Base-by-base conservation (phyloP, 192 early-diverging fungal genomes). In the Coemansia sp. region DNA sequence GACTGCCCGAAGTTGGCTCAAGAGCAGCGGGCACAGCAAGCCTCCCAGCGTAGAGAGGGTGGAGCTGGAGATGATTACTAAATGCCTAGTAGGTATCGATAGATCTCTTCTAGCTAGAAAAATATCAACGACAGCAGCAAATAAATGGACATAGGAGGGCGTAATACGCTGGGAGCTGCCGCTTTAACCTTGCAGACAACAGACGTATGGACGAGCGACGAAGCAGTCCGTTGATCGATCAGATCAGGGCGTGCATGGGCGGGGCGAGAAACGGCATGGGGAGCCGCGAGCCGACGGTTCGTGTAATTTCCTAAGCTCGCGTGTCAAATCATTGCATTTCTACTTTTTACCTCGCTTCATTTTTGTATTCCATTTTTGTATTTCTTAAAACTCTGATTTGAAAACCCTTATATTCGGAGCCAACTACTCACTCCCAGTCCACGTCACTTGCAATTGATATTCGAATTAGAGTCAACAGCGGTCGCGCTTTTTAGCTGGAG, bases 1-100 rank as follows among this genome's bases (percentile, higher is more conserved):
- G 88, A 93, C 62, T 98, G 95, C 78, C 92, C 92, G 13, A 93
- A 93, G 71, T 70, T 93, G 54, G 89, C 89, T 16, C 88, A 90
- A 54, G 87, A 92, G 65, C 88, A 88, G 45, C 89, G 79, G 16
- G 71, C 72, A 10, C 66, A 64, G 53, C 78, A 80, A 24, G 78
- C 78, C 5, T 59, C 78, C 7, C 78, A 80, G 45, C 59, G 73
- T 9, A 51, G 78, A 16, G 72, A 74, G 41, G 73, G 46, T 17
- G 63, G 63, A 10, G 73, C 69, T 7, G 77, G 77, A 14, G 63
- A 80, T 50, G 66, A 74, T n/a, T 72, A 69, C 41, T 78, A 27
- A 27, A 27, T 27, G 24, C 24, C 24, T 27, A 27, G 24, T 27
- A 27, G 24, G 24, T 27, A 27, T 27, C 24, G 24, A 27, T 27